Percentiles rank a stretch among this genome's conserved stretches.
These are phyloP conservation scores for Drosera capensis DNA, from an alignment of 148 eudicot species.

Conservation along the genomic window DNA sequence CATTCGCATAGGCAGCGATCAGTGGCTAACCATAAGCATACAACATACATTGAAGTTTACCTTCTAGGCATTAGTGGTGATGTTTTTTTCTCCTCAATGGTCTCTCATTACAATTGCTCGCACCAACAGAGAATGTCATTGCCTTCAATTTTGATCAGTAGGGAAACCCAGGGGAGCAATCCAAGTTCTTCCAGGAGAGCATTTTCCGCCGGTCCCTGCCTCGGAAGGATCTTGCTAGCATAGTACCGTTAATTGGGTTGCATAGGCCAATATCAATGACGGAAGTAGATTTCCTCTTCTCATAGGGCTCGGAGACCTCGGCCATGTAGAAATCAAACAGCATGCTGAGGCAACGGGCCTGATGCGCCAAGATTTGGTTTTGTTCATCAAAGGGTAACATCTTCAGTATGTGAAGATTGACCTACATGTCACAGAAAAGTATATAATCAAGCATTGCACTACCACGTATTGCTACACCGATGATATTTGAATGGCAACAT, in stretches of 20 bases:
- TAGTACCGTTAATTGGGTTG: slow-evolving; percentile 48
- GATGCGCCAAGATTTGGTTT: slow-evolving; percentile 58
- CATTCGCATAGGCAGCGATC: no score
- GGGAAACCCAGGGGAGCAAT: slow-evolving; percentile 53
- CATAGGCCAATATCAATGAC: slow-evolving; percentile 67
- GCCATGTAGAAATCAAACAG: slow-evolving; percentile 66
- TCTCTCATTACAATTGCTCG: no score
- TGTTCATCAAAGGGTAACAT: slow-evolving; percentile 52
- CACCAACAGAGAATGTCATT: no score
- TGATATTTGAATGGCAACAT: no score
- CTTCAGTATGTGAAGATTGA: slow-evolving; percentile 53
- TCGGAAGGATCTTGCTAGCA: slow-evolving; percentile 54
- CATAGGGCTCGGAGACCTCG: slow-evolving; percentile 32
- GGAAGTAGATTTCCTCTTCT: slow-evolving; percentile 27
- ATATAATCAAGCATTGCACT: not conserved
- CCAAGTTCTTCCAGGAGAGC: slow-evolving; percentile 75
- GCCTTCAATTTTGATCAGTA: slow-evolving; percentile 14
- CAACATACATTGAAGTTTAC: no score
- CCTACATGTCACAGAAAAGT: slow-evolving; percentile 24
- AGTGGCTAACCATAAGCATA: no score
- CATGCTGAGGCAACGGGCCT: slow-evolving; percentile 74
- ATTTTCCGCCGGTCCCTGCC: slow-evolving; percentile 85
- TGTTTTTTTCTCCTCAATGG: no score
- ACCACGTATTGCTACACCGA: not conserved
- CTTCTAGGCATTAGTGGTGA: slow-evolving; percentile 1